Conservation (phyloP, 2,329 filamentous ascomycete genomes). For the Exophiala sp. region DNA sequence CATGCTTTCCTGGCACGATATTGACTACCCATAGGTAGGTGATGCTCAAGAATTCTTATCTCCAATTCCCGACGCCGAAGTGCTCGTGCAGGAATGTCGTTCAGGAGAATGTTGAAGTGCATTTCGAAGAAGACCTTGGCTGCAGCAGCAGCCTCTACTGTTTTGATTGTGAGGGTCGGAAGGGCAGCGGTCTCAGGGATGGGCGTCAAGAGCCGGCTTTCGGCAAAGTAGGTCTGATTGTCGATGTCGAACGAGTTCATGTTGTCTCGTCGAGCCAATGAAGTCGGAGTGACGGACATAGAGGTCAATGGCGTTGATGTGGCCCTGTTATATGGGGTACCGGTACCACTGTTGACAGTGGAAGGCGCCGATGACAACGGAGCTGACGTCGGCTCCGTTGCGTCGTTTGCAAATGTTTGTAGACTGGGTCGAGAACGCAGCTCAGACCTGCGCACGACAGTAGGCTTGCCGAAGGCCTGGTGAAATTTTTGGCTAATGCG, state of each 20-base stretch:
- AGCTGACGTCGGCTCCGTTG: neutral
- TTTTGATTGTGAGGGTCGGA: slow-evolving; percentile 37
- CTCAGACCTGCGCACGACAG: slow-evolving; percentile 24
- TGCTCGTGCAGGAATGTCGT: slow-evolving; percentile 55
- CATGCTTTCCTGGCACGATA: slow-evolving; percentile 55
- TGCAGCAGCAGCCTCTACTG: slow-evolving; percentile 73
- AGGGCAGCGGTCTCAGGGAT: slow-evolving; percentile 18
- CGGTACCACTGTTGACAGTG: slow-evolving; percentile 20
- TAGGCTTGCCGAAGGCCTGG: slow-evolving; percentile 20
- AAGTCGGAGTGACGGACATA: slow-evolving; percentile 17
- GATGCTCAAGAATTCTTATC: slow-evolving; percentile 49
- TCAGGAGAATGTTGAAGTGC: slow-evolving; percentile 70
- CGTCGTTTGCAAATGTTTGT: slow-evolving; percentile 18
- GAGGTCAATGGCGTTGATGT: slow-evolving; percentile 23
- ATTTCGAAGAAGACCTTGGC: slow-evolving; percentile 85
- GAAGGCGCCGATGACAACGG: slow-evolving; percentile 19
- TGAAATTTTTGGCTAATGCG: slow-evolving; percentile 19
- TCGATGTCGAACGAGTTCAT: slow-evolving; percentile 16
- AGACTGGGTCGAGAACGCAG: slow-evolving; percentile 24
- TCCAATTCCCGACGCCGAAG: slow-evolving; percentile 63
- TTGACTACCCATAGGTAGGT: slow-evolving; percentile 16
- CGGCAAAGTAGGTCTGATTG: slow-evolving; percentile 3
- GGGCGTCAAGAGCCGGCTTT: slow-evolving; percentile 16
- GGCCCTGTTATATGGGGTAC: neutral
- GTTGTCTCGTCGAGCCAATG: slow-evolving; percentile 8